A percentile compares a stretch with the other conserved stretches of the same genome.
Conservation (phyloP, 108 stramenopile species). For the Cylindrotheca fusiformis region DNA sequence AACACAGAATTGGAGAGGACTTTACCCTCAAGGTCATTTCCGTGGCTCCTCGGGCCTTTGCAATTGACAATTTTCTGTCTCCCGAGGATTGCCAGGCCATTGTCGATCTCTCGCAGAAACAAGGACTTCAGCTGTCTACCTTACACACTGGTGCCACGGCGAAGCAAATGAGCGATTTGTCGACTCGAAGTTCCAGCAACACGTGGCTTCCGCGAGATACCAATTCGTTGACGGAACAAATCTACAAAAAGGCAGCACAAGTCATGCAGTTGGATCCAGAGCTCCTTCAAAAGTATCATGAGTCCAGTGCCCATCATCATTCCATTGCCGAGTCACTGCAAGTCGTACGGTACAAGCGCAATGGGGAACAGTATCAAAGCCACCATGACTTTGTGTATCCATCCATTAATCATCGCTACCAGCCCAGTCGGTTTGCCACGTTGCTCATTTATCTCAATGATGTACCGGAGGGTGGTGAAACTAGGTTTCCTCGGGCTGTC, state of each 20-base stretch:
- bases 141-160: conserved; percentile 35
- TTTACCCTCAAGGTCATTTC: conserved; percentile 52
- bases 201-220: conserved; percentile 75
- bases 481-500: conserved; percentile 83
- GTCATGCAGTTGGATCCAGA: conserved; percentile 67
- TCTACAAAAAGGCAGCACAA: conserved; percentile 81
- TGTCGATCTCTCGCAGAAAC: conserved; percentile 42
- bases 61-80: conserved; percentile 70
- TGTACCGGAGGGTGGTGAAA: conserved; percentile 68
- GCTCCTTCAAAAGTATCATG: conserved; percentile 50
- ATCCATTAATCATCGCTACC: conserved; percentile 63
- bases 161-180: conserved; percentile 26
- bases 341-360: conserved; percentile 72
- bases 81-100: conserved; percentile 63
- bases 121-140: conserved; percentile 61
- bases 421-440: conserved; percentile 82
- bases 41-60: conserved; percentile 65
- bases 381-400: conserved; percentile 91
- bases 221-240: conserved; percentile 57
- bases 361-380: conserved; percentile 74
- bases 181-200: conserved; percentile 62
- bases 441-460: conserved; percentile 80
- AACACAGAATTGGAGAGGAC: conserved; percentile 36
- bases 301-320: conserved; percentile 52
- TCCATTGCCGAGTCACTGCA: conserved; percentile 88